Evolutionary conservation across 495 filamentous ascomycete genomes (phyloP), one percentile per base, ranked within the genome.

Genomic region (Aspergillus wentii): DNA sequence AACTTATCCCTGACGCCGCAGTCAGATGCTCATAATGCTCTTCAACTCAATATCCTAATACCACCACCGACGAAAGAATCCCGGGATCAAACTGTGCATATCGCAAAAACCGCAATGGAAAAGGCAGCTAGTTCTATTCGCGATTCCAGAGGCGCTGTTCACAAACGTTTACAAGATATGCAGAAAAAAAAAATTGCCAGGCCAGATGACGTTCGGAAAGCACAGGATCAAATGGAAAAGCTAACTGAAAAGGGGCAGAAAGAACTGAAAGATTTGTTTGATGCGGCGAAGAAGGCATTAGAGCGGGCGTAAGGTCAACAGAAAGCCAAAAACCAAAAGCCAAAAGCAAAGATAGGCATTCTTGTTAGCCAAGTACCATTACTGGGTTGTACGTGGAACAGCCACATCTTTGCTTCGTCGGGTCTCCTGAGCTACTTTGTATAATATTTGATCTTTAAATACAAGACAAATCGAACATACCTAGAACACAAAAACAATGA

Each of bases 1-100:
- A 66, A 75, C 34, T 71, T 84, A 46, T 86, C 79, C 61, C 72
- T 92, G 48, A 83, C 82, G 23, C 86, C 88, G 9, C 82, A 86
- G 56, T 67, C 76, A 2, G 78, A 79, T 52, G 63, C 80, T 3
- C 75, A 83, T 36, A 83, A 85, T 48, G 62, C 78, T 29, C 71
- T 83, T 3, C 83, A 88, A 46, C 72, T 94, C 31, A 74, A 80
- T 41, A 74, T 92, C 33, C 72, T 74, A 21, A 75, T 91, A 28
- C 87, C 88, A 27, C 75, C 72, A 30, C 75, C 70, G 41, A 91
- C 70, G 31, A 82, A 71, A 48, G 84, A 80, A 51, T 74, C 66
- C 15, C 57, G 72, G 35, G 78, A 64, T 46, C 66, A 59, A 52
- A 72, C 69, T 4, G 49, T 82, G 29, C 66, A 68, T 11, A 52